phyloP scores from a whole-genome alignment of 2,329 filamentous ascomycete genomes.

The Lecanicillium sp. region DNA sequence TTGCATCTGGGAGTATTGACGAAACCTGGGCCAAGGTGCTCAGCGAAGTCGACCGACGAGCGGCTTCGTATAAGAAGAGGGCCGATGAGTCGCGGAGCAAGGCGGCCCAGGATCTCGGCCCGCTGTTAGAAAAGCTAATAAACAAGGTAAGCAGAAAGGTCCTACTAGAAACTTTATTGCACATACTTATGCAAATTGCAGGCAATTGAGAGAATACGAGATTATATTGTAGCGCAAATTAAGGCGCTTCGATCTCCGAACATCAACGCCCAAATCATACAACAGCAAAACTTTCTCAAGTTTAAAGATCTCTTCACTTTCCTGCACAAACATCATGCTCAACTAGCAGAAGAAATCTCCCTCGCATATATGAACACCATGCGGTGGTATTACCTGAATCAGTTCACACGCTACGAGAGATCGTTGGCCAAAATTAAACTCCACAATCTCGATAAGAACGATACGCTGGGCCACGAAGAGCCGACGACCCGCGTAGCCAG shows the following conservation, averaged over 20 bases:
- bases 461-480: constrained; percentile 75
- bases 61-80: constrained; percentile 61
- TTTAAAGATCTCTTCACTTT: constrained; percentile 87
- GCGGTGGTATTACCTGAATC: constrained; percentile 93
- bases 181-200: constrained; percentile 18
- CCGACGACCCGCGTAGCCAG: constrained; percentile 51
- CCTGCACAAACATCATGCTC: constrained; percentile 69
- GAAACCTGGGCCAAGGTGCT: constrained; percentile 80
- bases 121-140: constrained; percentile 75
- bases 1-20: constrained; percentile 82
- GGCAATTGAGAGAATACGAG: constrained; percentile 89
- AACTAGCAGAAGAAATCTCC: constrained; percentile 81
- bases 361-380: constrained; percentile 97
- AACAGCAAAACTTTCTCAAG: constrained; percentile 81
- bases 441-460: constrained; percentile 73
- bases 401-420: constrained; percentile 81
- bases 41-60: constrained; percentile 74
- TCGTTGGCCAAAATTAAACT: constrained; percentile 79
- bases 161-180: background rate
- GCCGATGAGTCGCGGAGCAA: constrained; percentile 56
- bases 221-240: constrained; percentile 90
- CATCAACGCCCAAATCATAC: constrained; percentile 94
- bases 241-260: constrained; percentile 89
- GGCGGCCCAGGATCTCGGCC: constrained; percentile 74
- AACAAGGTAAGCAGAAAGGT: constrained; percentile 57